A percentile compares a stretch with the other conserved stretches of the same genome.
phyloP scores from a whole-genome alignment of 768 basidiomycete genomes.

The Pulveroboletus sp. region DNA sequence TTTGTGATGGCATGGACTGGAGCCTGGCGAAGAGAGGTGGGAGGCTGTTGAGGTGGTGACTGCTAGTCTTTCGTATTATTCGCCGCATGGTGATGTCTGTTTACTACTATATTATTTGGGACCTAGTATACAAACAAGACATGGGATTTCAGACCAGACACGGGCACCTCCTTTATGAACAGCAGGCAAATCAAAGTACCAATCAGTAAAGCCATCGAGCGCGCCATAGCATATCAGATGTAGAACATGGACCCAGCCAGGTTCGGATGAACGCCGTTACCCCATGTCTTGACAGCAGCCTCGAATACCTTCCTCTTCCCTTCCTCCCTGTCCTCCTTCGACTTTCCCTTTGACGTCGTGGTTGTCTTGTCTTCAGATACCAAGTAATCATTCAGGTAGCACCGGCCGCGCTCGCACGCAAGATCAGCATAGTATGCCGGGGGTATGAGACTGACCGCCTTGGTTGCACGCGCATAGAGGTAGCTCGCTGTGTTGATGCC shows the following conservation, averaged over 20 bases:
- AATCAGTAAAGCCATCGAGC: neutral
- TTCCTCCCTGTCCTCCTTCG: slow-evolving; percentile 29
- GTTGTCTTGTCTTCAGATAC: slow-evolving; percentile 48
- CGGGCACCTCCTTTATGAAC: neutral
- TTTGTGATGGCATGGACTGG: slow-evolving; percentile 74
- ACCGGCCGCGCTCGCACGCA: slow-evolving; percentile 75
- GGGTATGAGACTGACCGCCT: slow-evolving; percentile 76
- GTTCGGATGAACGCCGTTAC: slow-evolving; percentile 51
- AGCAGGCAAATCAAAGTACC: neutral
- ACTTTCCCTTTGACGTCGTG: slow-evolving; percentile 31
- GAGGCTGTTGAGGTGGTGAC: slow-evolving; percentile 16
- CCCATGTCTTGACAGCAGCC: slow-evolving; percentile 38
- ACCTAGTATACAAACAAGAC: too few species aligned
- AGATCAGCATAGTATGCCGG: slow-evolving; percentile 80
- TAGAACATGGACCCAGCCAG: slow-evolving; percentile 72
- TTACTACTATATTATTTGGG: neutral
- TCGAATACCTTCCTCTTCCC: slow-evolving; percentile 20
- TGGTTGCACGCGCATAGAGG: slow-evolving; percentile 77
- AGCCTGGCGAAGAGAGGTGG: slow-evolving; percentile 38
- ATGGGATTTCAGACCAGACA: neutral
- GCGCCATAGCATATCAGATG: slow-evolving; percentile 41
- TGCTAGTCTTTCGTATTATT: neutral
- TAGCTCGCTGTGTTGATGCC: slow-evolving; percentile 68
- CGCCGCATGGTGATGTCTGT: neutral
- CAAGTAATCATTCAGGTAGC: slow-evolving; percentile 70